Base-by-base conservation (phyloP, 2,329 filamentous ascomycete species). In the Epichloe scottii region DNA sequence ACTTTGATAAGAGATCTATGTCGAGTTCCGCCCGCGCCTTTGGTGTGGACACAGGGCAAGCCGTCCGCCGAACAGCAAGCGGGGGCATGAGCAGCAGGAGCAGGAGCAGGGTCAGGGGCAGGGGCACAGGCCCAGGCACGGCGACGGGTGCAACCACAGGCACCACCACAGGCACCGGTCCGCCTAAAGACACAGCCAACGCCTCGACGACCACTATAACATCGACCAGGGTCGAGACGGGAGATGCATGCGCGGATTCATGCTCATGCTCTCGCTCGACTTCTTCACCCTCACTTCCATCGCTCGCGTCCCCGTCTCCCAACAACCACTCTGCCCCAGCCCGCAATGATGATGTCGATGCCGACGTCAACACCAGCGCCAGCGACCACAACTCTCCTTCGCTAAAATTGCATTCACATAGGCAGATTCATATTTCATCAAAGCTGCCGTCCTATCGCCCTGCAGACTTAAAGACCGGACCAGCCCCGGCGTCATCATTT, bases 361-460 rank as follows among this genome's bases (percentile, higher is more conserved):
- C 19, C 39, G 26, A 44, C 45, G 39, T 43, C 39, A 11, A 44
- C 23, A 17, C 15, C 35, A 46, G 19, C 43, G 26, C 45, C 30
- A 35, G 43, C 49, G 42, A 41, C 42, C 11, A 34, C 41, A 21
- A 41, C 17, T 19, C 17, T 48, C 44, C 44, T 43, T 40, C 41
- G 30, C 48, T 55, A 49, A 57, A 54, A 52, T 55, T 62, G 49
- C 73, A 78, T 57, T 62, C 65, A 43, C 76, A 78, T 62, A 74
- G 76, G 50, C 73, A 75, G 56, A 74, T 62, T 60, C 71, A 78
- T 62, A 78, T 71, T 59, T 72, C 75, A 39, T 79, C 76, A 54
- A 79, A 78, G 58, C 64, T 78, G 56, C 76, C 77, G 30, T 70
- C 75, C 21, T 77, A 74, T 62, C 76, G 76, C 53, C 76, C 76